Base-by-base conservation (phyloP, 2,329 filamentous ascomycete genomes). In the Pezicula neosporulosa region DNA sequence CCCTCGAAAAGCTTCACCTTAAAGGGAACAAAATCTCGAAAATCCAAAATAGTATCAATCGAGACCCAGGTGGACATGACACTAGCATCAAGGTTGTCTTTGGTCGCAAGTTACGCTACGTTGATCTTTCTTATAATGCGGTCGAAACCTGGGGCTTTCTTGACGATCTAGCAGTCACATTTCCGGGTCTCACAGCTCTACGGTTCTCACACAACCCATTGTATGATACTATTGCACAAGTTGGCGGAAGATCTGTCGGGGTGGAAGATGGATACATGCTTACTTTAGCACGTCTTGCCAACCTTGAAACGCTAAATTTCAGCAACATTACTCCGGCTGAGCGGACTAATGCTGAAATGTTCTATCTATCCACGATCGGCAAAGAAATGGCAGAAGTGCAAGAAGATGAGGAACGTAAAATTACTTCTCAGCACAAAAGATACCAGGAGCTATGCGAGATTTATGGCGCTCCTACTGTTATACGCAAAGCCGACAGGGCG, bases 211-310 rank as follows among this genome's bases (percentile, higher is more conserved):
- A 91, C 65, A 97, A 97, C 60, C 92, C 93, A 4, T 77, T 97
- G 19, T 95, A 90, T 69, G 53, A 55, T 67, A 27, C 24, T 71
- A 72, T 57, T 65, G 61, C n/a, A 59, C 61, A 48, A 61, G 70
- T 39, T 30, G 56, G 63, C n/a, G 65, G 71, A 48, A 73, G 71
- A 49, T 69, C 72, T 21, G 70, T 78, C 24, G 80, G 77, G 6
- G 77, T 86, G 1, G 90, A 96, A 49, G 89, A 96, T 63, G 87
- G 89, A 1, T 93, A 91, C 72, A 96, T 96, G 89, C 78, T 97
- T 44, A 90, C 89, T 1, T 75, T 96, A 24, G 89, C 86, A 27
- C 87, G 91, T 2, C 74, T 97, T 1, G 78, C 80, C 1, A 72
- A 73, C 1, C 78, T 97, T 9, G 78, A 78, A 48, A 77, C 75